Percentiles rank a stretch among this genome's conserved stretches.
Evolutionary conservation across 1,139 yeast species (phyloP).

Genomic region (Yamadazyma triangularis): DNA sequence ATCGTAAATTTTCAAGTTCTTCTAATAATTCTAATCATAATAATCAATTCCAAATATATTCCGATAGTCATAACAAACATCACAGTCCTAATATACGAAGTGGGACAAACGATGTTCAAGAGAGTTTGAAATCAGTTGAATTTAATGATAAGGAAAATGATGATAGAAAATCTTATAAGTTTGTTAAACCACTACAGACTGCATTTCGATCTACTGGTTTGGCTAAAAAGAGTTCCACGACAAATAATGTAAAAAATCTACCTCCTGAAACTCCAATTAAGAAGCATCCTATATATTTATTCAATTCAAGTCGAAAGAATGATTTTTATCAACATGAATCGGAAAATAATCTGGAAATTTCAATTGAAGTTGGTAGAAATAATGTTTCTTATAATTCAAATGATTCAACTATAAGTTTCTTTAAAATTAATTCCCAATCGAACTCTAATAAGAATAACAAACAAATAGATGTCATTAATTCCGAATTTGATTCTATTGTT

Average conservation of each 20-base stretch:
- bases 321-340: neutral
- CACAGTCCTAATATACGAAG: neutral
- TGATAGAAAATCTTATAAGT: slow-evolving; percentile 49
- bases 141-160: slow-evolving; percentile 34
- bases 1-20: slow-evolving; percentile 24
- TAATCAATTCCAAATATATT: slow-evolving; percentile 15
- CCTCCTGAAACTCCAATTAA: slow-evolving; percentile 86
- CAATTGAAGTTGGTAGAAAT: slow-evolving; percentile 43
- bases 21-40: slow-evolving; percentile 4
- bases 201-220: slow-evolving; percentile 82
- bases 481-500: slow-evolving; percentile 9
- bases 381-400: slow-evolving; percentile 17
- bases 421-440: slow-evolving; percentile 18
- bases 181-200: slow-evolving; percentile 79
- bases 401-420: slow-evolving; percentile 31
- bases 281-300: slow-evolving; percentile 44
- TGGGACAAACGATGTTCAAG: neutral
- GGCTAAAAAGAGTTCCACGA: slow-evolving; percentile 56
- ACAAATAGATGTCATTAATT: slow-evolving; percentile 1
- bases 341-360: slow-evolving; percentile 15
- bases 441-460: slow-evolving; percentile 1
- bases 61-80: slow-evolving; percentile 10
- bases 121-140: slow-evolving; percentile 2
- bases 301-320: slow-evolving; percentile 13
- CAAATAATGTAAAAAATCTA: slow-evolving; percentile 23